A percentile compares a stretch with the other conserved stretches of the same genome.
These are phyloP conservation scores for Coniochaeta sp. DNA, from an alignment of 2,329 filamentous ascomycete species.

Conservation along the genomic window DNA sequence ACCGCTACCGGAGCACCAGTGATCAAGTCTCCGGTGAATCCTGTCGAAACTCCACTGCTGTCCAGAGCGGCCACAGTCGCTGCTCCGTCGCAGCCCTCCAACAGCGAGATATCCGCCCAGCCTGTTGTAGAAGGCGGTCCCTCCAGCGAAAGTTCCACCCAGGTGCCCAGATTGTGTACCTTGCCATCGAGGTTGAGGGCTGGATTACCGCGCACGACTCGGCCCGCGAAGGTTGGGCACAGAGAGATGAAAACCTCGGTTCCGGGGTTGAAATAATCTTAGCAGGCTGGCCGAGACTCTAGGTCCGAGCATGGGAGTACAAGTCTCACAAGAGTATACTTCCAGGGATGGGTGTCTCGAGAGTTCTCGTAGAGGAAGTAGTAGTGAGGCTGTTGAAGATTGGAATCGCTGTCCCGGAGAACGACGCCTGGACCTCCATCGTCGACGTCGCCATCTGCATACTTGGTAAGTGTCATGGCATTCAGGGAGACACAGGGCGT, in stretches of 20 bases:
- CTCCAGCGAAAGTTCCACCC: conserved; percentile 10
- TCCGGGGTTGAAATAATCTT: conserved; percentile 8
- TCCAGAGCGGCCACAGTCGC: conserved; percentile 13
- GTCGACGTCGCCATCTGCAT: conserved; percentile 8
- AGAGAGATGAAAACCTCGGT: conserved; percentile 16
- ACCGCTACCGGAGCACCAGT: conserved; percentile 11
- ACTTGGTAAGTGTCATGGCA: not conserved
- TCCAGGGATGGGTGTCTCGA: conserved; percentile 17
- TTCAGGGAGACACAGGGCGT: not conserved
- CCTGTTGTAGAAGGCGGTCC: conserved; percentile 6
- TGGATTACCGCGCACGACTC: conserved; percentile 15
- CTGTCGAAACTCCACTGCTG: conserved; percentile 8
- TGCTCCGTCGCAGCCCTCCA: conserved; percentile 17
- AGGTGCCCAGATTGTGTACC: conserved; percentile 16
- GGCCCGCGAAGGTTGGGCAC: conserved; percentile 16
- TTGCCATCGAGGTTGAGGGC: conserved; percentile 12
- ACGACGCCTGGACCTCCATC: conserved; percentile 14
- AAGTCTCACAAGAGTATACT: conserved; percentile 15
- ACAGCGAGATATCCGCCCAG: conserved; percentile 17
- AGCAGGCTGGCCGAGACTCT: not conserved
- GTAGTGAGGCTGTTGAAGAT: conserved; percentile 8
- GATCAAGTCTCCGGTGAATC: conserved; percentile 12
- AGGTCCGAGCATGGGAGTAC: not conserved
- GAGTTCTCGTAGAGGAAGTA: conserved; percentile 19
- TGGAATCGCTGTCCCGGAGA: conserved; percentile 15